Base-by-base conservation (phyloP, 2,329 filamentous ascomycete genomes). In the Paecilomyces fulvus region DNA sequence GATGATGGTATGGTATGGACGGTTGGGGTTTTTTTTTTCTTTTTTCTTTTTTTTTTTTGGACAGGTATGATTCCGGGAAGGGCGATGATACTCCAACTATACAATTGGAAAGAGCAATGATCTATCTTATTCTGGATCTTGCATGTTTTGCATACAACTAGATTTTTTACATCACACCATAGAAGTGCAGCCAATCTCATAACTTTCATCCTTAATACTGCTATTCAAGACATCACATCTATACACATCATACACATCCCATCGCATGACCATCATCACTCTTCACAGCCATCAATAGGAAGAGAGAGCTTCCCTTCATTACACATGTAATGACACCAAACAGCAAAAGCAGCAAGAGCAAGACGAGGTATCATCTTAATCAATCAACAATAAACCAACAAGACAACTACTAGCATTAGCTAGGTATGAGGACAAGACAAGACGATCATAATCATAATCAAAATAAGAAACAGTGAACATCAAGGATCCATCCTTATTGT, bases 281-380 rank as follows among this genome's bases (percentile, higher is more conserved):
- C 37, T 43, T 43, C 17, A 31, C 21, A 31, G 12, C 30, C 30
- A 31, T 11, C 30, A 31, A 3, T 9, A 31, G 30, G 30, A 12
- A 31, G 30, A 28, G 25, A 21, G 4, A 28, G 25, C 5, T 3
- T 28, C 4, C 10, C 30, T 2, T 31, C 30, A 12, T 31, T 7
- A 9, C 30, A 31, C 28, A 4, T 21, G 21, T 21, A 21, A 51
- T 11, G 20, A 20, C 43, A 23, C 50, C 21, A 9, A 55, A 49
- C 43, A 48, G 30, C n/a, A 51, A 10, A 43, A 21, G 21, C 21
- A 58, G 23, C 20, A n/a, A 23, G 50, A 55, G 59, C 23, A 54
- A 10, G 49, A 43, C 37, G 37, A 43, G 37, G 37, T 43, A 43
- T 43, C 37, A 43, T 43, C 37, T 20, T 43, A 43, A 17, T 43